phyloP scores from a whole-genome alignment of 331 rosid species.

The Malus hybrid region DNA sequence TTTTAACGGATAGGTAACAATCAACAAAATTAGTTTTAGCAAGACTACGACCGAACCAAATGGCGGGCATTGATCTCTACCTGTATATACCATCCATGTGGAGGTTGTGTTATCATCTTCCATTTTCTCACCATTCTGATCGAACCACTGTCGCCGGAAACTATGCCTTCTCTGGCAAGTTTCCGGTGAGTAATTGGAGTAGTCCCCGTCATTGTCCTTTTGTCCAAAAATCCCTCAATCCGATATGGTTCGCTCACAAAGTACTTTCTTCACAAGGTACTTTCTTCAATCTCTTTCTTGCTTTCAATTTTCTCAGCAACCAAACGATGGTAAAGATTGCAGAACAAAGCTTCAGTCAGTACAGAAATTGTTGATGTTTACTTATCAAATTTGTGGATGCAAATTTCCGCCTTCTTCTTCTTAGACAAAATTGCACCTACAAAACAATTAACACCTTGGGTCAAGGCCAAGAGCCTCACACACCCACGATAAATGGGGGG shows the following conservation, averaged over 20 bases:
- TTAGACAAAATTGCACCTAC: no score
- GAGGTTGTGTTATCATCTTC: background rate
- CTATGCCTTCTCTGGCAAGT: conserved; percentile 28
- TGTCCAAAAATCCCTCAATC: conserved; percentile 1
- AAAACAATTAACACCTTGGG: no score
- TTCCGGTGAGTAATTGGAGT: conserved; percentile 18
- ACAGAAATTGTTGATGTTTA: no score
- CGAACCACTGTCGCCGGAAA: conserved; percentile 14
- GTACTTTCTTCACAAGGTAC: conserved; percentile 15
- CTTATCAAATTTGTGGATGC: no score
- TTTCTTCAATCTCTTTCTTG: background rate
- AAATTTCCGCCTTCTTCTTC: no score
- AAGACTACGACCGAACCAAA: conserved; percentile 11
- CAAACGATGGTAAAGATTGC: conserved; percentile 27
- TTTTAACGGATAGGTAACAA: no score
- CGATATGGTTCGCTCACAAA: conserved; percentile 31
- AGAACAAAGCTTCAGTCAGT: background rate
- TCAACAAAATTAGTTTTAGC: background rate
- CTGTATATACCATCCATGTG: background rate
- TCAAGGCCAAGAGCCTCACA: no score
- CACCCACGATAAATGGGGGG: no score
- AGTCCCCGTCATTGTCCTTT: background rate
- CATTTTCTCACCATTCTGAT: conserved; percentile 11
- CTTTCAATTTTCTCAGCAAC: conserved; percentile 36
- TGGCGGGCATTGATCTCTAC: conserved; percentile 1